Conservation (phyloP, 257 asterid species). For the Solanum pimpinellifolium region DNA sequence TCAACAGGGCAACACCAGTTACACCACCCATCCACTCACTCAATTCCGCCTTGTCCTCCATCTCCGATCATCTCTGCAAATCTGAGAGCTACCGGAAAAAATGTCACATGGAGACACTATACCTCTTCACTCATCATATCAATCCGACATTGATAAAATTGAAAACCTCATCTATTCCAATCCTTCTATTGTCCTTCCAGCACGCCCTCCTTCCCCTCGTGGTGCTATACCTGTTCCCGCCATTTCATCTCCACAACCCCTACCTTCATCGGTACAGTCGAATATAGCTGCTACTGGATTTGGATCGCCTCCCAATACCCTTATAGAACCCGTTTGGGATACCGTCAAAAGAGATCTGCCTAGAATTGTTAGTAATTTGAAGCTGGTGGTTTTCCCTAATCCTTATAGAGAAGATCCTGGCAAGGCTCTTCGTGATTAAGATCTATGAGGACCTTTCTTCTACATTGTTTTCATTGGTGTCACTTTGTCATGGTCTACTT, state of each 20-base stretch:
- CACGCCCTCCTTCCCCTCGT: slow-evolving; percentile 71
- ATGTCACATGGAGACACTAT: slow-evolving; percentile 69
- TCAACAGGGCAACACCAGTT: not conserved
- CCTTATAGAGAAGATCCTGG: slow-evolving; percentile 95
- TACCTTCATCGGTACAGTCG: slow-evolving; percentile 15
- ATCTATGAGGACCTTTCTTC: slow-evolving; percentile 96
- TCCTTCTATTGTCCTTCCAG: slow-evolving; percentile 61
- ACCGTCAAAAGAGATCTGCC: slow-evolving; percentile 84
- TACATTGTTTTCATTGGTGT: slow-evolving; percentile 96
- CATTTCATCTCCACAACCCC: slow-evolving; percentile 10
- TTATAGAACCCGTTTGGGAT: slow-evolving; percentile 93
- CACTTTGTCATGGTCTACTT: slow-evolving; percentile 90
- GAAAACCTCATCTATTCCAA: slow-evolving; percentile 76
- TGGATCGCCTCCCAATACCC: slow-evolving; percentile 64
- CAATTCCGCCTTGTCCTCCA: not conserved
- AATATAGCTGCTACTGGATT: slow-evolving; percentile 35
- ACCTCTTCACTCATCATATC: slow-evolving; percentile 75
- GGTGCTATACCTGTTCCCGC: slow-evolving; percentile 60
- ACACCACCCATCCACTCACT: too few species aligned
- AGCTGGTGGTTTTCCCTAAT: slow-evolving; percentile 88
- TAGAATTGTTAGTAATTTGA: slow-evolving; percentile 83
- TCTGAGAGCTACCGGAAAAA: not conserved
- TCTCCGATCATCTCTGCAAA: not conserved
- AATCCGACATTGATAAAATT: slow-evolving; percentile 96
- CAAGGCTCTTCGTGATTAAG: slow-evolving; percentile 92